Evolutionary conservation across 176 grass and related monocot species (phyloP), one percentile per base, ranked within the genome.

Genomic region (Tuctoria greenei): DNA sequence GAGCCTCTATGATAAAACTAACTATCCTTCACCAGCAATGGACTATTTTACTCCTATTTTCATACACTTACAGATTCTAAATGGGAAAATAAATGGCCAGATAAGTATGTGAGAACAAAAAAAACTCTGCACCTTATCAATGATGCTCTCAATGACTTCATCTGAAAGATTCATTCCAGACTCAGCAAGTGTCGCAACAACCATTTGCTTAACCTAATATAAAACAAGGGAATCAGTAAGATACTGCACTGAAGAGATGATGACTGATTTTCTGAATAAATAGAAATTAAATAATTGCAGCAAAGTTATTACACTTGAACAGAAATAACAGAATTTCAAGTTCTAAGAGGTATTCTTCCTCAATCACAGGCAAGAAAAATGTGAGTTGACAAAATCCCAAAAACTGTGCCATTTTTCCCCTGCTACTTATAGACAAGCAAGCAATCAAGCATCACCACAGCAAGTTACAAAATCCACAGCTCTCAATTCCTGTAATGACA

Each of bases 111-210:
- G 10, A n/a, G 79, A 74, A 63, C 20, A 12, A 69, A 74, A n/a
- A 23, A 79, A 7, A 5, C 18, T 6, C 36, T 67, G 10, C 40
- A 90, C 83, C 88, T 90, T 90, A 71, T 90, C 88, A 71, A 90
- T 90, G 57, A 90, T 90, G 75, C 79, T 80, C 47, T 90, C 88
- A 37, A 90, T 90, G 56, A 90, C 83, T 65, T 90, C 88, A 79
- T 90, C 88, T 42, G 79, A 90, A 83, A 90, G 88, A 75, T 90
- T 86, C 88, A 90, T 86, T 67, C 88, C 88, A 37, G 88, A 90
- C 49, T 90, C 88, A 38, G 88, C 88, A 86, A 90, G 88, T 76
- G 88, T 90, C 54, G 83, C 83, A 78, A 90, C 88, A 64, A 90
- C 88, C 83, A 90, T 90, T 75, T 90, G 88, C 70, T 90, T 90